Evolutionary conservation across 192 early-diverging fungal genomes (phyloP), one percentile per base, ranked within the genome.

Genomic region (Chytriomyces sp.): DNA sequence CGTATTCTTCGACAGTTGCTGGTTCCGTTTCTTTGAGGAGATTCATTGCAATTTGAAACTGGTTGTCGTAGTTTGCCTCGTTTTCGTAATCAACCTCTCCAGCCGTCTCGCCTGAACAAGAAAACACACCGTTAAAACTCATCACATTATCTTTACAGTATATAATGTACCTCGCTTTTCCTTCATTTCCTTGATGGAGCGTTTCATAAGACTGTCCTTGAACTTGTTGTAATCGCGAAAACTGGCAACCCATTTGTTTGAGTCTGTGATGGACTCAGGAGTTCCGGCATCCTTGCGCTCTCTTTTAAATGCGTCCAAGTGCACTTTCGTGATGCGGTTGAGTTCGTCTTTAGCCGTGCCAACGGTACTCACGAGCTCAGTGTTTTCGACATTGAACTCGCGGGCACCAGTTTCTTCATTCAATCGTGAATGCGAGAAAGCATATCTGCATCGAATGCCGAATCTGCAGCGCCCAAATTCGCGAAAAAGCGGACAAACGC

Each of bases 401-500:
- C 44, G 81, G 82, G 18, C 81, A 76, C 16, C 88, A 80, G 61
- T 78, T 79, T 47, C 83, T 77, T 45, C 91, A 91, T 68, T 77
- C 35, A 67, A 24, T 8, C 26, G 77, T 11, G 77, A 80, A 70
- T 90, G 89, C 6, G 76, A 79, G 9, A 62, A 50, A 5, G 83
- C 81, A 68, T 78, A 89, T 1, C 82, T 70, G 62, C 84, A 89
- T 82, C 77, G 92, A 1, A 81, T 7, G 6, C 88, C 87, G 61
- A 73, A 90, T 43, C 73, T 72, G 83, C 89, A 95, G 80, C 81
- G 79, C 81, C 96, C 96, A 82, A 84, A 94, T 7, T 80, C 50
- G 2, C 92, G 90, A 81, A 92, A 94, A 13, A 89, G 78, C 7
- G 85, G 84, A 77, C 97, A 99, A 7, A 59, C 68, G 6, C 81